phyloP scores from a whole-genome alignment of 768 basidiomycete genomes.

The Hericium rajendrae region DNA sequence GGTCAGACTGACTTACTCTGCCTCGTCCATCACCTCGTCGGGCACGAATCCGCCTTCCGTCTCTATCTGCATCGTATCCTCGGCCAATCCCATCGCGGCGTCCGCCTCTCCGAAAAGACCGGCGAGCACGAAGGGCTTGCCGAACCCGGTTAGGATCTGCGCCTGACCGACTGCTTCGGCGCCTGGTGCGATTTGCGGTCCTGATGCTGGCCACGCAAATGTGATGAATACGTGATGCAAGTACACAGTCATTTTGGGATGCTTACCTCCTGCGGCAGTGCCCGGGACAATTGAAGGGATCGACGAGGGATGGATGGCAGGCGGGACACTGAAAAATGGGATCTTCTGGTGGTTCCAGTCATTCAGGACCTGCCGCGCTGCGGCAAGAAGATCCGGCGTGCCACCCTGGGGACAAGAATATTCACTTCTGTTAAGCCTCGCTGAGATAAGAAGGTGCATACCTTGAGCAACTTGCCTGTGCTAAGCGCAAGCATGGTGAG shows the following conservation, averaged over 20 bases:
- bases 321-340: constrained; percentile 77
- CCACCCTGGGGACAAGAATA: not conserved
- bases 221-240: not conserved
- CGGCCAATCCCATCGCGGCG: constrained; percentile 47
- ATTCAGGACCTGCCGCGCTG: constrained; percentile 71
- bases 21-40: constrained; percentile 6
- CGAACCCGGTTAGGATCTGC: constrained; percentile 61
- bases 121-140: constrained; percentile 72
- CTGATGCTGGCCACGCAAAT: not conserved
- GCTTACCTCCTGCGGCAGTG: not conserved
- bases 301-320: constrained; percentile 66
- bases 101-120: constrained; percentile 78
- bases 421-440: not conserved
- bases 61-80: constrained; percentile 25
- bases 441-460: constrained; percentile 16
- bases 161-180: constrained; percentile 77
- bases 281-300: constrained; percentile 40
- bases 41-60: constrained; percentile 10
- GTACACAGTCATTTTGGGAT: not conserved
- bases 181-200: constrained; percentile 45
- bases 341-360: constrained; percentile 99
- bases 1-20: not conserved
- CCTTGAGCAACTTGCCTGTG: constrained; percentile 79
- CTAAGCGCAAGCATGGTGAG: constrained; percentile 82
- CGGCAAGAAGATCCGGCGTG: constrained; percentile 71